phyloP scores from a whole-genome alignment of 768 basidiomycete species.

The Tremella yokohamensis region DNA sequence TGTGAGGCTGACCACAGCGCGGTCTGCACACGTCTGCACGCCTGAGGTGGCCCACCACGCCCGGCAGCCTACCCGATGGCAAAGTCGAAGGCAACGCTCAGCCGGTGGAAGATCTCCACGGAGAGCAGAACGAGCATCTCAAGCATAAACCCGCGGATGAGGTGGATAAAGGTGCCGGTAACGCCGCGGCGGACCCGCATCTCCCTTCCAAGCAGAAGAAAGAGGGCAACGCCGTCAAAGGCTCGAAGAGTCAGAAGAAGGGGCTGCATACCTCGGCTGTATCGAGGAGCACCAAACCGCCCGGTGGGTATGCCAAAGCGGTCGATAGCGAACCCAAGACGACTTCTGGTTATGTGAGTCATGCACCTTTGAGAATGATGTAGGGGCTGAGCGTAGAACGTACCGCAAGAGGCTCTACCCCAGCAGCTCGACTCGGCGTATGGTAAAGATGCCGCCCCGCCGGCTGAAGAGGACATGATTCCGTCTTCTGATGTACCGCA shows the following conservation, averaged over 20 bases:
- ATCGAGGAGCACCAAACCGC: constrained; percentile 10
- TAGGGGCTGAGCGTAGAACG: constrained; percentile 14
- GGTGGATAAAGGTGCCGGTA: constrained; percentile 37
- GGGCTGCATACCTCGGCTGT: constrained; percentile 21
- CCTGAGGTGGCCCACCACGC: not conserved
- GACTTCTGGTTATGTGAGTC: constrained; percentile 37
- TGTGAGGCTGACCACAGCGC: not conserved
- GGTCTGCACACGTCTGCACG: constrained; percentile 17
- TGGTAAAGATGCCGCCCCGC: constrained; percentile 10
- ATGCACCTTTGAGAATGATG: too few species aligned
- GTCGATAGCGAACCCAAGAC: constrained; percentile 16
- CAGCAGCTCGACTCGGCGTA: constrained; percentile 28
- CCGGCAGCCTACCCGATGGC: constrained; percentile 10
- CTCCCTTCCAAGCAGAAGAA: constrained; percentile 36
- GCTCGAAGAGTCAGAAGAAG: constrained; percentile 5
- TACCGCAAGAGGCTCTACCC: constrained; percentile 37
- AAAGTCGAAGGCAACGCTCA: constrained; percentile 8
- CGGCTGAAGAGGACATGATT: constrained; percentile 18
- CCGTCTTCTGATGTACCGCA: constrained; percentile 31
- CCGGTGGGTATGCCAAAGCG: constrained; percentile 29
- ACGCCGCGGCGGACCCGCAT: constrained; percentile 37
- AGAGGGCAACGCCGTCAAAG: constrained; percentile 1
- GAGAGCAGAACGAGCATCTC: constrained; percentile 47
- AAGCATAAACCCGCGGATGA: constrained; percentile 33
- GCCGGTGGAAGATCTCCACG: constrained; percentile 29